Evolutionary conservation across 441 rosid genomes (phyloP), one percentile per base, ranked within the genome.

Genomic region (Geranium incanum): DNA sequence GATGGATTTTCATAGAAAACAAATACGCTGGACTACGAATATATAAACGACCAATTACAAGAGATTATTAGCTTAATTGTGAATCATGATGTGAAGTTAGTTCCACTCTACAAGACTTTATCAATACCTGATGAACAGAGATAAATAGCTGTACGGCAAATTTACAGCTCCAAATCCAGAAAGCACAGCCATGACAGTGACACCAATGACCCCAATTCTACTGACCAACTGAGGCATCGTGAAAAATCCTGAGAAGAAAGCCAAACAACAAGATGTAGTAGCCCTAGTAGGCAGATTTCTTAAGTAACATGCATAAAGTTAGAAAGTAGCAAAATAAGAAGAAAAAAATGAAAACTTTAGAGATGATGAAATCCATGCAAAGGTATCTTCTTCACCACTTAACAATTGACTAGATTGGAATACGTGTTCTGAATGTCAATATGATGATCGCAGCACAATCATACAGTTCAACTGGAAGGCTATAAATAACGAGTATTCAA

Each of bases 91-190:
- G 65, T 21, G 36, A 60, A 60, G 65, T 11, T 19, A 7, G 36
- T 21, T 18, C 65, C 19, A 3, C 7, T 60, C 65, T 19, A 1
- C 8, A 1, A 59, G 13, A 21, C 5, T 19, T 18, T 55, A 37
- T 12, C 21, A 41, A 71, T 69, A 76, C 79, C 99, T 89, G 70
- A 95, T 93, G 83, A 95, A 95, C 74, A 95, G 98, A 4, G 99
- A 95, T 73, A 95, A 84, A 78, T 95, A 95, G 74, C 99, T 95
- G 86, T 91, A 91, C 37, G 99, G 99, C 78, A 95, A 84, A 83
- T 95, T 95, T 8, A 95, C 98, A 75, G 97, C 99, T 73, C 98
- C 98, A 86, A 95, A 95, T 72, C 99, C 99, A 38, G 99, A 91
- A 70, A 95, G 84, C 75, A 95, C 89, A 55, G 99, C 98, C 99